Evolutionary conservation across 2,329 filamentous ascomycete species (phyloP), one percentile per base, ranked within the genome.

Genomic region (Epichloe elymi): DNA sequence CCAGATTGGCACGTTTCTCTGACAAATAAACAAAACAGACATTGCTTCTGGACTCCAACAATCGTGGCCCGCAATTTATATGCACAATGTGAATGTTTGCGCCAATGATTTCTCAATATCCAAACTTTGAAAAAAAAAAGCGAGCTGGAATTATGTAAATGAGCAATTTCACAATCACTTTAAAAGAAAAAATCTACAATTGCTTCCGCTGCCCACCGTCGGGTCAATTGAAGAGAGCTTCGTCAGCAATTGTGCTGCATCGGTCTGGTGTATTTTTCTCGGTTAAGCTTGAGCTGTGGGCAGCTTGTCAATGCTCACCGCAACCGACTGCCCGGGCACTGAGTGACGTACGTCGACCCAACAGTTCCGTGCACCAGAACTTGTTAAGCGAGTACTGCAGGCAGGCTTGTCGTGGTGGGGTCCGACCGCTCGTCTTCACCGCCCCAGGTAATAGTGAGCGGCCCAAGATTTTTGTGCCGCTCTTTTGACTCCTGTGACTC

Each of bases 371-470:
- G 12, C 41, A 30, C 15, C 41, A 26, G 6, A 15, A 40, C 38
- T 41, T 20, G 6, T 48, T 48, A 48, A 48, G 46, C 46, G 46
- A 47, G 45, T 15, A 47, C 35, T 46, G 30, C 17, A 30, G 43
- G 30, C 30, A 26, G 46, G 20, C 20, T 12, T 48, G 50, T 30
- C 37, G 20, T 52, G 47, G 53, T 52, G 45, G 56, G 56, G 52
- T 49, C 20, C 4, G 36, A 11, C 48, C 55, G 54, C 58, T 59
- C 60, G 57, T 20, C 14, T 44, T 57, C 54, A 59, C 57, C 56
- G 56, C 53, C 61, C 55, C 53, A 63, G 63, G 42, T 54, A 60
- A 65, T 54, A 60, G 64, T 61, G 48, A 48, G 40, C 57, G 60
- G 58, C 17, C 37, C 41, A 40, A 30, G 45, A n/a, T 43, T 62